Evolutionary conservation across 441 rosid genomes (phyloP).

Genomic region (California macrophylla): DNA sequence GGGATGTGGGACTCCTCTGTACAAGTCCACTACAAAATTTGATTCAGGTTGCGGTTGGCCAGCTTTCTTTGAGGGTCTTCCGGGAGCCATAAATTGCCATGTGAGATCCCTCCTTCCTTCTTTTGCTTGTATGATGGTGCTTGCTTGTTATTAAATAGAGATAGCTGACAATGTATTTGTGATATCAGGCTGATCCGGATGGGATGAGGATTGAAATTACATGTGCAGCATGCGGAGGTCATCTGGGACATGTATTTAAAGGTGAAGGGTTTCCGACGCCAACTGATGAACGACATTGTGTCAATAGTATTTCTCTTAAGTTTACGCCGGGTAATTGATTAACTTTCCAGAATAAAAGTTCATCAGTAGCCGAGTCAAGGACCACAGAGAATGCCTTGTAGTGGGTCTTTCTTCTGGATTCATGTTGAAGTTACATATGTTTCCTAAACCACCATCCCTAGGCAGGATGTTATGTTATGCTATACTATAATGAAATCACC

Average conservation of each 20-base stretch:
- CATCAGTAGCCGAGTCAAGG: not conserved
- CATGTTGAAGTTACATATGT: too few relatives aligned
- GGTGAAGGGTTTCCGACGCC: constrained; percentile 90
- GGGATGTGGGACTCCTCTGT: constrained; percentile 81
- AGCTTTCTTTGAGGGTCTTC: constrained; percentile 81
- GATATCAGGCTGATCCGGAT: constrained; percentile 66
- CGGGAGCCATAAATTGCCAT: constrained; percentile 58
- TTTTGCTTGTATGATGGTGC: not conserved
- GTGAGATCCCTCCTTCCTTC: constrained; percentile 31
- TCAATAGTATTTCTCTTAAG: constrained; percentile 23
- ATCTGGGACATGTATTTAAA: constrained; percentile 83
- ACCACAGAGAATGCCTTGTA: too few relatives aligned
- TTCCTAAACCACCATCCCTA: too few relatives aligned
- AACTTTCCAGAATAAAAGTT: not conserved
- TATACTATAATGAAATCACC: too few relatives aligned
- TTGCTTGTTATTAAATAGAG: not conserved
- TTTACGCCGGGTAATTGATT: not conserved
- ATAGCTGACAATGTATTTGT: not conserved
- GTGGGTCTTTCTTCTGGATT: too few relatives aligned
- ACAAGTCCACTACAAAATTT: constrained; percentile 68
- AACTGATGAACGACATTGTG: constrained; percentile 45
- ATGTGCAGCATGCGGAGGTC: constrained; percentile 91
- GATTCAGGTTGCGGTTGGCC: constrained; percentile 94
- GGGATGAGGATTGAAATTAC: constrained; percentile 77
- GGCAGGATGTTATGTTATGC: too few relatives aligned